phyloP scores from a whole-genome alignment of 176 grass and related monocot genomes.

The Cenchrus fungigraminus region DNA sequence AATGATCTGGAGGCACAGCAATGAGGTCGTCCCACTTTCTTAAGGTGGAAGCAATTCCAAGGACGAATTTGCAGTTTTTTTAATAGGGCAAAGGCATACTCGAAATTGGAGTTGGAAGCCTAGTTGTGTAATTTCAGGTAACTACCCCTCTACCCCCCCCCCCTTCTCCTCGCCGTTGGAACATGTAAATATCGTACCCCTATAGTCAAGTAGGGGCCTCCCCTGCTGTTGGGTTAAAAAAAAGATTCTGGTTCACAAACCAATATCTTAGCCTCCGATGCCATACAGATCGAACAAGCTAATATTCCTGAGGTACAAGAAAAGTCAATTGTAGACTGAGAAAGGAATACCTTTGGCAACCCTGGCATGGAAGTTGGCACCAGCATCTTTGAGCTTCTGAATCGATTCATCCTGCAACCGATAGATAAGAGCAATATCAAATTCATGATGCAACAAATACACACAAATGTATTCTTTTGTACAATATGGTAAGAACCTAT shows the following conservation, averaged over 20 bases:
- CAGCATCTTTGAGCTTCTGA: constrained; percentile 70
- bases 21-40: too few relatives aligned
- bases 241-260: neutral
- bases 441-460: constrained; percentile 24
- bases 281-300: constrained; percentile 7
- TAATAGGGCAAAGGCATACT: too few relatives aligned
- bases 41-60: too few relatives aligned
- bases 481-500: constrained; percentile 10
- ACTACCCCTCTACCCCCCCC: too few relatives aligned
- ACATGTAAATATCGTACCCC: too few relatives aligned
- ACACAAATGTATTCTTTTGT: neutral
- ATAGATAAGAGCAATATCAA: constrained; percentile 24
- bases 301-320: constrained; percentile 26
- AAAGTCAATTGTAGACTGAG: neutral
- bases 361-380: constrained; percentile 68
- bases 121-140: too few relatives aligned
- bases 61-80: too few relatives aligned
- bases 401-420: constrained; percentile 73
- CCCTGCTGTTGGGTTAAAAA: too few relatives aligned
- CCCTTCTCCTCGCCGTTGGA: too few relatives aligned
- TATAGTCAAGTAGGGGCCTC: too few relatives aligned
- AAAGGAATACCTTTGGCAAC: constrained; percentile 73
- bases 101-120: too few relatives aligned
- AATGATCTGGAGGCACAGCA: too few relatives aligned
- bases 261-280: constrained; percentile 2